Percentiles rank a stretch among this genome's conserved stretches.
These are phyloP conservation scores for Penicillium cosmopolitanum DNA, from an alignment of 495 filamentous ascomycete species.

Conservation along the genomic window DNA sequence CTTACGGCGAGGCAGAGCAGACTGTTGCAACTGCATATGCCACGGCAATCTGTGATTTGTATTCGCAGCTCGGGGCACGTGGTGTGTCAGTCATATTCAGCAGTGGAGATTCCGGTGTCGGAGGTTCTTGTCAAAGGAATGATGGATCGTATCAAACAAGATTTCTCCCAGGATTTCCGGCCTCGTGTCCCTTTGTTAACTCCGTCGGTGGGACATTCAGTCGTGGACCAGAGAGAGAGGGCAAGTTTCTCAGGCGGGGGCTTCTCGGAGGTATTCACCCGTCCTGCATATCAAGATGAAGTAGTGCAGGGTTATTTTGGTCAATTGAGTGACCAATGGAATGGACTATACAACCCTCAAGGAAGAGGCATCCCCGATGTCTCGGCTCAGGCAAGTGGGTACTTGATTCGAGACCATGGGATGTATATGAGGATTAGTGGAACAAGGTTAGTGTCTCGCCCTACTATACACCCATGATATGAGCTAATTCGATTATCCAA, in stretches of 20 bases:
- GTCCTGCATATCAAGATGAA: conserved; percentile 65
- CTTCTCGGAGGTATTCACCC: conserved; percentile 70
- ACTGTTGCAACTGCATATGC: conserved; percentile 63
- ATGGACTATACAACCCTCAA: conserved; percentile 54
- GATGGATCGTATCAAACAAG: conserved; percentile 63
- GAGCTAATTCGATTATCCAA: conserved; percentile 13
- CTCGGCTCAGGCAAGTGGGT: conserved; percentile 52
- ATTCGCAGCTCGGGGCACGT: conserved; percentile 72
- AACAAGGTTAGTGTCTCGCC: conserved; percentile 43
- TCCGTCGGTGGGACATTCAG: conserved; percentile 71
- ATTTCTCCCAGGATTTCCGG: conserved; percentile 73
- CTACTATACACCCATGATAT: background rate
- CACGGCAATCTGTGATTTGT: conserved; percentile 67
- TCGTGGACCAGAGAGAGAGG: conserved; percentile 55
- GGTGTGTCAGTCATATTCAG: conserved; percentile 73
- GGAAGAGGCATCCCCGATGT: conserved; percentile 80
- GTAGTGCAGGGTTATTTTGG: conserved; percentile 60
- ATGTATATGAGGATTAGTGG: conserved; percentile 37
- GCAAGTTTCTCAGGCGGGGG: conserved; percentile 66
- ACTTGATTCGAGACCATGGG: conserved; percentile 45
- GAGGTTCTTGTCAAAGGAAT: conserved; percentile 63
- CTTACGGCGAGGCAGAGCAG: conserved; percentile 60
- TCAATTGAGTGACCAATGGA: conserved; percentile 42
- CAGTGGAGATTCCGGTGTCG: conserved; percentile 72
- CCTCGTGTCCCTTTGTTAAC: conserved; percentile 81